These are phyloP conservation scores for Phyllostachys edulis DNA, from an alignment of 176 grass and related monocot genomes.

Conservation along the genomic window DNA sequence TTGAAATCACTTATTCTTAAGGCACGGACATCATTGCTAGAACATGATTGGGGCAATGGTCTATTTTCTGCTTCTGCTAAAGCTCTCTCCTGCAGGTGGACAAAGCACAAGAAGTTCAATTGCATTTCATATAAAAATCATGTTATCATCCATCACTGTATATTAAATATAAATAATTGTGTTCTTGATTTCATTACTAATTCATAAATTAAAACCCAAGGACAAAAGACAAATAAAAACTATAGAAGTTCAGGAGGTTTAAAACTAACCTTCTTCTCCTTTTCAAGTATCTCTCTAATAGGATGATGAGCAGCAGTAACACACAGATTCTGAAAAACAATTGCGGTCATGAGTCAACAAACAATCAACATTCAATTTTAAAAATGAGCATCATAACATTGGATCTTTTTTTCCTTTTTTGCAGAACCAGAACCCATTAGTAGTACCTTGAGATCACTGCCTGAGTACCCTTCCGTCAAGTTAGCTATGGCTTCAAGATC, in stretches of 20 bases:
- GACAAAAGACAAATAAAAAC: background rate
- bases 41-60: constrained; percentile 51
- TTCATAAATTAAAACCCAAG: background rate
- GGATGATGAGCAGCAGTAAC: constrained; percentile 86
- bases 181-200: background rate
- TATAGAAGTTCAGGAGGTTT: background rate
- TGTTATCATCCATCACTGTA: constrained; percentile 20
- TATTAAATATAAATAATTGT: background rate
- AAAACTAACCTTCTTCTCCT: constrained; percentile 86
- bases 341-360: background rate
- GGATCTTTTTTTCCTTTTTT: background rate
- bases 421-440: background rate
- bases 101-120: background rate
- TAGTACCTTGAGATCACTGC: constrained; percentile 87
- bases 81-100: constrained; percentile 62
- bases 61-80: constrained; percentile 73
- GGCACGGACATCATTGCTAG: constrained; percentile 61
- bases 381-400: background rate
- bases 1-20: constrained; percentile 74
- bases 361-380: background rate
- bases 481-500: constrained; percentile 82
- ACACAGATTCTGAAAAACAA: constrained; percentile 84
- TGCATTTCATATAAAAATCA: constrained; percentile 23
- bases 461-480: constrained; percentile 93
- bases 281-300: constrained; percentile 91